phyloP scores from a whole-genome alignment of 2,329 filamentous ascomycete genomes.

The Fusarium tjaetaba region DNA sequence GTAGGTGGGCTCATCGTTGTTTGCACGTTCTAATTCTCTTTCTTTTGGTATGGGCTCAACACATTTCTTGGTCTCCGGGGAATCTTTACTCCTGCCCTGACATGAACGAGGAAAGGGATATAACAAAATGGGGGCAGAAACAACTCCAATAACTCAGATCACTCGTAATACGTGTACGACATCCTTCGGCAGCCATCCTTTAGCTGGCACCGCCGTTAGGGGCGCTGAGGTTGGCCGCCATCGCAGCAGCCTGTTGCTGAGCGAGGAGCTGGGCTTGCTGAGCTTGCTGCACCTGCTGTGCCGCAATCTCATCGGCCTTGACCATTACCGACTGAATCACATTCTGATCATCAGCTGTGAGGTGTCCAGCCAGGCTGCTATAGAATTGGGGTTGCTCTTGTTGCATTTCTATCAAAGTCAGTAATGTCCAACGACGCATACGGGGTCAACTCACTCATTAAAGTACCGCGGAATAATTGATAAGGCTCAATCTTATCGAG shows the following conservation, averaged over 20 bases:
- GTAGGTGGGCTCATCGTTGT: conserved; percentile 42
- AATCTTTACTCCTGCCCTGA: conserved; percentile 43
- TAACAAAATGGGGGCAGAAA: conserved; percentile 41
- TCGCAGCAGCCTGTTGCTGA: conserved; percentile 43
- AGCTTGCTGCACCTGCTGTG: conserved; percentile 42
- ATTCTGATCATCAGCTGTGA: conserved; percentile 82
- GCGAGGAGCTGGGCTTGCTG: conserved; percentile 44
- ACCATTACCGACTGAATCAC: conserved; percentile 84
- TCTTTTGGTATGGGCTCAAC: conserved; percentile 43
- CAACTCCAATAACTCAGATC: conserved; percentile 40
- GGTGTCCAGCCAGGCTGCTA: conserved; percentile 78
- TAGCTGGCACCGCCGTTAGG: conserved; percentile 43
- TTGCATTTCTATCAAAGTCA: conserved; percentile 75
- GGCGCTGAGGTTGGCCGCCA: conserved; percentile 31
- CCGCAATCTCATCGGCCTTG: conserved; percentile 58
- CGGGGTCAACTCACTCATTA: conserved; percentile 74
- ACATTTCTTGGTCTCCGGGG: conserved; percentile 42
- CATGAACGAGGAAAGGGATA: conserved; percentile 43
- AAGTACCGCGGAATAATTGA: conserved; percentile 81
- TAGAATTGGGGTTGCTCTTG: conserved; percentile 92
- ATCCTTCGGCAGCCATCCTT: not conserved
- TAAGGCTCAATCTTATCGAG: conserved; percentile 97
- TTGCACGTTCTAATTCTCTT: conserved; percentile 46
- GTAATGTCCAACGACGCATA: conserved; percentile 2
- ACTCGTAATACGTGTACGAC: conserved; percentile 8